These are phyloP conservation scores for Epicoccum nigrum DNA, from an alignment of 2,329 filamentous ascomycete genomes.

Conservation along the genomic window DNA sequence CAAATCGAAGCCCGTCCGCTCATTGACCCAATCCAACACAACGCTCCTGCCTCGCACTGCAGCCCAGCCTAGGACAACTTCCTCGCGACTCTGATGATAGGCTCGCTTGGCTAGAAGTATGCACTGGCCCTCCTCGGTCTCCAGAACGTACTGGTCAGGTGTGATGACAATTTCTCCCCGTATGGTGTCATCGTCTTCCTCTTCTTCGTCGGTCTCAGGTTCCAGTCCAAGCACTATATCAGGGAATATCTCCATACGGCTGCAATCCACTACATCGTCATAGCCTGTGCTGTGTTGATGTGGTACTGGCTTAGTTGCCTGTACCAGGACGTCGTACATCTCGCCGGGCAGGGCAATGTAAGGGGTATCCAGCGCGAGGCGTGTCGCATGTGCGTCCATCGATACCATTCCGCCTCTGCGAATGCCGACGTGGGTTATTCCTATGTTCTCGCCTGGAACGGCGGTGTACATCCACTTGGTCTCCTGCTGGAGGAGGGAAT, in stretches of 20 bases:
- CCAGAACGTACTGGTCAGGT: constrained; percentile 24
- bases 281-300: constrained; percentile 1
- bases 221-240: constrained; percentile 26
- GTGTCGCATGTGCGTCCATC: constrained; percentile 10
- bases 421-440: constrained; percentile 17
- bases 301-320: constrained; percentile 17
- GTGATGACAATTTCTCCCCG: constrained; percentile 23
- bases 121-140: constrained; percentile 18
- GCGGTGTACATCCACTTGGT: constrained; percentile 6
- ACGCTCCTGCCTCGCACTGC: constrained; percentile 23
- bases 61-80: constrained; percentile 26
- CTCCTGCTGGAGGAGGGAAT: neutral
- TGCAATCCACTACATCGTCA: constrained; percentile 22
- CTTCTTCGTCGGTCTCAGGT: constrained; percentile 10
- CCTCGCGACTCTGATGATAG: neutral
- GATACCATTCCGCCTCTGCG: constrained; percentile 26
- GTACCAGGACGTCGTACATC: constrained; percentile 24
- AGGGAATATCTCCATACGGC: constrained; percentile 10
- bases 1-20: constrained; percentile 18
- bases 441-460: constrained; percentile 12
- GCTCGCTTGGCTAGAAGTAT: constrained; percentile 19
- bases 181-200: neutral
- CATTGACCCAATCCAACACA: constrained; percentile 21
- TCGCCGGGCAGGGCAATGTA: constrained; percentile 19
- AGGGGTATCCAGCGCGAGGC: constrained; percentile 21